Evolutionary conservation across 768 basidiomycete species (phyloP).

Genomic region (Tricholoma saponaceum): DNA sequence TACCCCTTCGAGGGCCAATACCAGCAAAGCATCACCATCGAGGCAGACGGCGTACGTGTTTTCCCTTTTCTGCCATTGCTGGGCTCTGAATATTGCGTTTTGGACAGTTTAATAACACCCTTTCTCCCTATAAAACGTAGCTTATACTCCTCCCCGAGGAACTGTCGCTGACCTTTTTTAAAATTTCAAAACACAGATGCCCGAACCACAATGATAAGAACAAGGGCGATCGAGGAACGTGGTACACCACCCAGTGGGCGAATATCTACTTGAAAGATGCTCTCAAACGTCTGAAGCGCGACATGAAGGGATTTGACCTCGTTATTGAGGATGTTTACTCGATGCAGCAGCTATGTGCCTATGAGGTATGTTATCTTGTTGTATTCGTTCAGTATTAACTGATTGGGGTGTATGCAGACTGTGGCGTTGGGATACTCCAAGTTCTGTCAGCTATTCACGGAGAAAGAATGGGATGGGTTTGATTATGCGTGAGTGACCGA

Average conservation of each 20-base stretch:
- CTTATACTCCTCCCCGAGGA: neutral
- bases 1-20: slow-evolving; percentile 71
- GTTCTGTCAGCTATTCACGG: slow-evolving; percentile 88
- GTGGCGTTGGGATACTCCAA: slow-evolving; percentile 89
- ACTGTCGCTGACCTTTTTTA: neutral
- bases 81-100: neutral
- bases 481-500: slow-evolving; percentile 64
- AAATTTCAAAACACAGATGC: slow-evolving; percentile 39
- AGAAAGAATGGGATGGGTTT: slow-evolving; percentile 92
- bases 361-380: slow-evolving; percentile 51
- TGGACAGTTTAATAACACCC: slow-evolving; percentile 72
- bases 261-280: slow-evolving; percentile 69
- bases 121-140: slow-evolving; percentile 80
- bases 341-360: slow-evolving; percentile 82
- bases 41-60: slow-evolving; percentile 48
- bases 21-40: slow-evolving; percentile 74
- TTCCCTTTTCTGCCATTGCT: neutral
- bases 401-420: slow-evolving; percentile 43
- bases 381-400: neutral
- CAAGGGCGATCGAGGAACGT: slow-evolving; percentile 54
- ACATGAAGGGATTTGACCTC: slow-evolving; percentile 59
- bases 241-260: slow-evolving; percentile 65
- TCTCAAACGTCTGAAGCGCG: slow-evolving; percentile 49
- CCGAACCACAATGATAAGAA: slow-evolving; percentile 47
- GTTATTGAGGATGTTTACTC: slow-evolving; percentile 66